A percentile compares a stretch with the other conserved stretches of the same genome.
Conservation (phyloP, 2,329 filamentous ascomycete genomes). For the Chaetomium strumarium region DNA sequence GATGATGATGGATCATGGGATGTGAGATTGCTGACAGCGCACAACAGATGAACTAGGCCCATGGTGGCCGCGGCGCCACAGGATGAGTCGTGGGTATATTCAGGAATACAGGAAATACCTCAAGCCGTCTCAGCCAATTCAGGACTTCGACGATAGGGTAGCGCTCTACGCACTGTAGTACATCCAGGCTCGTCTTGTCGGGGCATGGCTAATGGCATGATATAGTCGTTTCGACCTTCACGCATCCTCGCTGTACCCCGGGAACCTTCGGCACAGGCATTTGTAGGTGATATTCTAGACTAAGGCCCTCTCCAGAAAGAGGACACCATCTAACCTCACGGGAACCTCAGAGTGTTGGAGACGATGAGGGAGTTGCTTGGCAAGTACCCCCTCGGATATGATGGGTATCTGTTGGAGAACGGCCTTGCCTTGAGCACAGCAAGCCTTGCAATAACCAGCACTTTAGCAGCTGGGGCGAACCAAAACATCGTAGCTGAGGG, state of each 20-base stretch:
- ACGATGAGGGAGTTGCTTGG: not conserved
- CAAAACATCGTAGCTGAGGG: not conserved
- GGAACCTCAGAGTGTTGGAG: not conserved
- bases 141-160: not conserved
- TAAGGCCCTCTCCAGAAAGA: too few species aligned
- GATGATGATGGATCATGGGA: too few species aligned
- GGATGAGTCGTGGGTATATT: not conserved
- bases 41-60: conserved; percentile 5
- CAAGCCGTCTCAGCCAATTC: not conserved
- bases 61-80: not conserved
- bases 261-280: not conserved
- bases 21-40: not conserved
- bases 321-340: too few species aligned
- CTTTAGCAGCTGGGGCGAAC: not conserved
- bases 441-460: not conserved
- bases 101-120: not conserved
- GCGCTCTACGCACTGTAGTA: not conserved
- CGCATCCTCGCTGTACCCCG: conserved; percentile 4
- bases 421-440: not conserved
- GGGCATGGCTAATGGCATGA: not conserved
- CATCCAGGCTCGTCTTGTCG: not conserved
- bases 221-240: conserved; percentile 5
- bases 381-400: conserved; percentile 1
- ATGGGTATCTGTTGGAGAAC: conserved; percentile 1
- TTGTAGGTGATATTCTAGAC: not conserved